phyloP scores from a whole-genome alignment of 345 rosid genomes.

The Barbarea vulgaris region DNA sequence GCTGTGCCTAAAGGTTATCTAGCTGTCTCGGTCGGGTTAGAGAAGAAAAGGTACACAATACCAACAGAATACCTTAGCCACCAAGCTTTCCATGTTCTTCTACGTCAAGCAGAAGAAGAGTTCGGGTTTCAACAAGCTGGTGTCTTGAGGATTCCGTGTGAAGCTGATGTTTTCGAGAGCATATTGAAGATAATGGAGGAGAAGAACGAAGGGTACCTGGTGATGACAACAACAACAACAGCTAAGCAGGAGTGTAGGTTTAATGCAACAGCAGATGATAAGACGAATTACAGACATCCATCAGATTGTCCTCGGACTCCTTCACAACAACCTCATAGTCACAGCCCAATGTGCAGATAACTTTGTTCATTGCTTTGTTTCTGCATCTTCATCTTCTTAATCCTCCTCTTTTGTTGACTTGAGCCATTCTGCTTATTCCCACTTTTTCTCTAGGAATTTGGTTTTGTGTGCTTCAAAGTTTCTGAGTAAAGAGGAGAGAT shows the following conservation, averaged over 20 bases:
- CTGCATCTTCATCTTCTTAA: conserved; percentile 3
- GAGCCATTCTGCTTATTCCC: conserved; percentile 30
- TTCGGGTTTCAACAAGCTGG: conserved; percentile 80
- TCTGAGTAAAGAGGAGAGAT: conserved; percentile 24
- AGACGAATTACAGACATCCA: conserved; percentile 37
- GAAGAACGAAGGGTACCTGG: conserved; percentile 43
- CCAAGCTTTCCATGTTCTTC: conserved; percentile 55
- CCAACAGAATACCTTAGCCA: conserved; percentile 64
- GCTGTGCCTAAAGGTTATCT: conserved; percentile 64
- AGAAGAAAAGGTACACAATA: conserved; percentile 63
- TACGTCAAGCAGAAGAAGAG: conserved; percentile 75
- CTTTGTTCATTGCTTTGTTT: conserved; percentile 22
- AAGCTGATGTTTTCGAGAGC: conserved; percentile 54
- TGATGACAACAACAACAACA: conserved; percentile 21
- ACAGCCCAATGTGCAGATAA: conserved; percentile 63
- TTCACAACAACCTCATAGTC: conserved; percentile 53
- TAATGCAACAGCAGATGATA: conserved; percentile 34
- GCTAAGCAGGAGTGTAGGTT: conserved; percentile 43
- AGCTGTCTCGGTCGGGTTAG: conserved; percentile 66
- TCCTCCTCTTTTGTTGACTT: conserved; percentile 13
- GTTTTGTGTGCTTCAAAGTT: conserved; percentile 33
- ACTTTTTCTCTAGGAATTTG: conserved; percentile 37
- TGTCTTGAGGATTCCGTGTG: conserved; percentile 65
- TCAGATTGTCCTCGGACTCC: conserved; percentile 53
- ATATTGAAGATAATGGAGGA: conserved; percentile 55